Evolutionary conservation across 2,329 filamentous ascomycete genomes (phyloP).

Genomic region (Pseudocercospora cruenta): DNA sequence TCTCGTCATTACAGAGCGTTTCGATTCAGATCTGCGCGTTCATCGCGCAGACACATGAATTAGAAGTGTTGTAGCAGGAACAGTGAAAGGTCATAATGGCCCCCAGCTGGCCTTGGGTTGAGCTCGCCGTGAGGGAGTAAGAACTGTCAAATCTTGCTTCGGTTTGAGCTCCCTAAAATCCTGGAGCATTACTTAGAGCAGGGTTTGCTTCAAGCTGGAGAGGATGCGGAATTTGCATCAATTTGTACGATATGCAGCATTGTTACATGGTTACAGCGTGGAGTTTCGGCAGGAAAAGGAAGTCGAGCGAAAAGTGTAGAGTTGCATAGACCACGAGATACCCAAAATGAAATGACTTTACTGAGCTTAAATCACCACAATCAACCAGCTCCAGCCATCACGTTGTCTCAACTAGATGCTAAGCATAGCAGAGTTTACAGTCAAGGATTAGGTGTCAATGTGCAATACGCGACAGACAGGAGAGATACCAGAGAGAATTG

Average conservation of each 20-base stretch:
- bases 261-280: slow-evolving; percentile 22
- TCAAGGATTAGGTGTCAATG: too few species aligned
- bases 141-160: background rate
- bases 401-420: too few species aligned
- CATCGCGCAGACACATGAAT: background rate
- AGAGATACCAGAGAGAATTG: too few species aligned
- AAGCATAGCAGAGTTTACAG: too few species aligned
- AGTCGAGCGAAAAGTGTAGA: slow-evolving; percentile 10
- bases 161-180: background rate
- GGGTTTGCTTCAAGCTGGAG: background rate
- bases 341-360: slow-evolving; percentile 12
- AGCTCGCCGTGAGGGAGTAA: background rate
- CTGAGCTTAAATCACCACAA: background rate
- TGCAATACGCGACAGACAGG: too few species aligned
- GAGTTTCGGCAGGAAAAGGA: slow-evolving; percentile 19
- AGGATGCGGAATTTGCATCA: background rate
- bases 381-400: background rate
- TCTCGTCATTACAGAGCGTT: background rate
- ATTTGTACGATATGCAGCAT: slow-evolving; percentile 1
- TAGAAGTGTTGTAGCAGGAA: too few species aligned
- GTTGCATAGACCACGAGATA: slow-evolving; percentile 29
- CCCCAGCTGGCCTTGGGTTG: background rate
- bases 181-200: background rate
- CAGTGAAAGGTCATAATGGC: too few species aligned
- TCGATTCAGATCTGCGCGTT: background rate